Evolutionary conservation across 805 yeast species (phyloP), one percentile per base, ranked within the genome.

Genomic region (Isabelozyma gotoi): DNA sequence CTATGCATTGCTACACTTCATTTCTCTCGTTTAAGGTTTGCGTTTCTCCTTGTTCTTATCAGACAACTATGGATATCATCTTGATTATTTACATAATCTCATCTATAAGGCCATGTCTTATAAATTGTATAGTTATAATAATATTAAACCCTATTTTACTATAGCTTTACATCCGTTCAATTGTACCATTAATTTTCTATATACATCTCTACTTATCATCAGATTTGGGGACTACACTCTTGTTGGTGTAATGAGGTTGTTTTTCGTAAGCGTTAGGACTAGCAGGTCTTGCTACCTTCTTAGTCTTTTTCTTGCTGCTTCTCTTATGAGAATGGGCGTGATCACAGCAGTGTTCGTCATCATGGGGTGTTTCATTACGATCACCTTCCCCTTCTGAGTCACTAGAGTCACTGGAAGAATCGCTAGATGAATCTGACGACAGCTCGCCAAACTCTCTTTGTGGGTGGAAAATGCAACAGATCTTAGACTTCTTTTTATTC

Each of bases 381-480:
- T 44, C 35, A 1, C 40, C 47, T 14, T 48, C 59, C 4, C 45
- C 38, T 15, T 50, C 57, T 10, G 53, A 46, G 31, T 57, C 62
- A 14, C 62, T 53, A 21, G 61, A 57, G 32, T 55, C 60, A 17
- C 53, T 47, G 17, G 77, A 70, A 7, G 59, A 51, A 21, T 52
- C 53, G 36, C 53, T 47, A 4, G 59, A 51, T 3, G 60, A 53
- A 15, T 52, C 60, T 4, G 54, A 51, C 21, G 52, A 55, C 45
- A 54, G 57, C 48, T 80, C 86, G 33, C 81, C 84, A 50, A 76
- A 77, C 42, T 74, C 77, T 17, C 73, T 68, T 41, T 87, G 82
- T 44, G 97, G 94, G 71, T 91, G 85, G 71, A 81, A 87, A 7
- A 88, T 87, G 52, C 96, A 87, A 56, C 96, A 88, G n/a, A 87